Percentiles rank a stretch among this genome's conserved stretches.
phyloP scores from a whole-genome alignment of 208 protist genomes.

The Leishmania martiniquensis region DNA sequence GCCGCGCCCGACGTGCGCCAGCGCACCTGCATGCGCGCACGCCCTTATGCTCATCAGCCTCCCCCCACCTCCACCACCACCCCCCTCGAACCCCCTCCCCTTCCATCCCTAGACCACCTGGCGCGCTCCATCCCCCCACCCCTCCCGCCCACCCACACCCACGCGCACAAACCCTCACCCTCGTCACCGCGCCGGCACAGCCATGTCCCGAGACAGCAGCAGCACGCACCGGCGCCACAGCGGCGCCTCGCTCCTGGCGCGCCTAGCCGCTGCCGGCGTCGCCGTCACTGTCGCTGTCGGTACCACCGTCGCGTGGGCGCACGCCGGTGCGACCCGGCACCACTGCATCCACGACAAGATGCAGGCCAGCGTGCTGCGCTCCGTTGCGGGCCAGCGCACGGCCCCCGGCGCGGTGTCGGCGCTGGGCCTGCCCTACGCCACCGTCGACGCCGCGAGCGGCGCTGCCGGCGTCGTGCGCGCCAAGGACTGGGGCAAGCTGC shows the following conservation, averaged over 20 bases:
- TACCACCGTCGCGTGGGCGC: slow-evolving; percentile 3
- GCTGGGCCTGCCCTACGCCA: slow-evolving; percentile 11
- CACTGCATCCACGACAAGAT: slow-evolving; percentile 25
- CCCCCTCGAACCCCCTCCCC: neutral
- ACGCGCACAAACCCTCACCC: too few species aligned
- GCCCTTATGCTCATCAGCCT: neutral
- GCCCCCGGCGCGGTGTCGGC: neutral
- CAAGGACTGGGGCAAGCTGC: slow-evolving; percentile 35
- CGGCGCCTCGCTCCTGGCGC: slow-evolving; percentile 14
- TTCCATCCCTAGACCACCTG: neutral
- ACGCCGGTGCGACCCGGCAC: neutral
- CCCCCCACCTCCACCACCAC: neutral
- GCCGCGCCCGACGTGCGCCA: neutral
- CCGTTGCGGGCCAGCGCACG: neutral
- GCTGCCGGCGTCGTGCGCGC: neutral
- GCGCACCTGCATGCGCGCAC: neutral
- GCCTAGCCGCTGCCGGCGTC: slow-evolving; percentile 30
- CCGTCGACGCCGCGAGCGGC: neutral
- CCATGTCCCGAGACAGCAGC: neutral
- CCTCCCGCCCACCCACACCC: neutral
- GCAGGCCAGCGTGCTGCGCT: slow-evolving; percentile 25
- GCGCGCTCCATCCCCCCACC: neutral
- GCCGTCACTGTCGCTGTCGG: neutral
- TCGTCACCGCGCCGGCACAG: neutral
- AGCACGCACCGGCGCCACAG: slow-evolving; percentile 13